phyloP scores from a whole-genome alignment of 306 rosid species.

The Trifolium subterraneum region DNA sequence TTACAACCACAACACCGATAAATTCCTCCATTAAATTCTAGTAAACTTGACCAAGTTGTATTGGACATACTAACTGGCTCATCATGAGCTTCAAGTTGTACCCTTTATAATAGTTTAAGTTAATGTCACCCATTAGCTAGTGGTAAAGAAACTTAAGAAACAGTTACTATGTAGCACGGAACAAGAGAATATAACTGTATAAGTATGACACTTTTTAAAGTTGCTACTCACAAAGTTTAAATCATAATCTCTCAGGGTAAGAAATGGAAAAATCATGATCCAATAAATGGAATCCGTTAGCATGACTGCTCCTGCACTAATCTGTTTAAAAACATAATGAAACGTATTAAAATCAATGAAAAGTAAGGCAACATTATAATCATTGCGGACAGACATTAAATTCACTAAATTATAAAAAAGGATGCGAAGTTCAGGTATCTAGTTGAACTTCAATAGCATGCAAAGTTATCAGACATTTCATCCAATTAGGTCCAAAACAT shows the following conservation, averaged over 20 bases:
- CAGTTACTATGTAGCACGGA: conserved; percentile 21
- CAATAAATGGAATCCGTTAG: conserved; percentile 71
- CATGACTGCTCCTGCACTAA: conserved; percentile 76
- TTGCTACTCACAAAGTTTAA: conserved; percentile 59
- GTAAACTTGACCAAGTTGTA: background rate
- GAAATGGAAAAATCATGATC: conserved; percentile 70
- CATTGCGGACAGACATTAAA: conserved; percentile 21
- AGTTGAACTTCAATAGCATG: conserved; percentile 16
- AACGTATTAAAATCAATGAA: conserved; percentile 35
- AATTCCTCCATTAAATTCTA: conserved; percentile 2
- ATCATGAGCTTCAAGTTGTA: conserved; percentile 12
- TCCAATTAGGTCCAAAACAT: conserved; percentile 25
- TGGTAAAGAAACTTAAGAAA: conserved; percentile 26
- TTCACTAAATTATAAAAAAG: conserved; percentile 20
- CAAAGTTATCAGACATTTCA: conserved; percentile 19
- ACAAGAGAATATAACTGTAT: conserved; percentile 10
- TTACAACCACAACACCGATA: background rate
- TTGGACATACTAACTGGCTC: background rate
- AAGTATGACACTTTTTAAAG: conserved; percentile 15
- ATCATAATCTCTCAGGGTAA: conserved; percentile 62
- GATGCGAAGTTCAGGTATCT: conserved; percentile 16
- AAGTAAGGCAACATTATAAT: conserved; percentile 20
- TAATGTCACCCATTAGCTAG: conserved; percentile 15
- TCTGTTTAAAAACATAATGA: conserved; percentile 49
- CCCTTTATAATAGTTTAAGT: background rate